A percentile compares a stretch with the other conserved stretches of the same genome.
These are phyloP conservation scores for Chrysoporthe cubensis DNA, from an alignment of 2,329 filamentous ascomycete species.

Conservation along the genomic window DNA sequence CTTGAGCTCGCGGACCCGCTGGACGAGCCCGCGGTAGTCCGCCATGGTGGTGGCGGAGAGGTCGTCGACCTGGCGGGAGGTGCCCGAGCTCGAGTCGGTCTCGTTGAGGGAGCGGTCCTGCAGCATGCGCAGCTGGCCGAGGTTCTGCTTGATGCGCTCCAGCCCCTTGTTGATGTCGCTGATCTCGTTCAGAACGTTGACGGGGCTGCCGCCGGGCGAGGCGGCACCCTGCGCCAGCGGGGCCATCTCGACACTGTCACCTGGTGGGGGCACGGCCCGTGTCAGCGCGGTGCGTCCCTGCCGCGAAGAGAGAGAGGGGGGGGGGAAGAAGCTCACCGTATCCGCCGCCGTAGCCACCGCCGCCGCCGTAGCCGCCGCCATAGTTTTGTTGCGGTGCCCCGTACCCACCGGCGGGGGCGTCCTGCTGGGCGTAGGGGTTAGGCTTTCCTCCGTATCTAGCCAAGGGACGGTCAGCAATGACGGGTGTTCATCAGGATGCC, in stretches of 20 bases:
- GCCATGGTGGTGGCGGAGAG: constrained; percentile 81
- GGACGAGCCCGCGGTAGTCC: constrained; percentile 77
- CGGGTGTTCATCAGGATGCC: not conserved
- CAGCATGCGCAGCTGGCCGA: constrained; percentile 71
- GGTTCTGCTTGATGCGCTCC: constrained; percentile 71
- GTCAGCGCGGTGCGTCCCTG: constrained; percentile 7
- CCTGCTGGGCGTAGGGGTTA: constrained; percentile 64
- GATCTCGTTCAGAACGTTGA: constrained; percentile 83
- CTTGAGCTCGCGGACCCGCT: constrained; percentile 82
- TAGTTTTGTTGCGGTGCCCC: constrained; percentile 19
- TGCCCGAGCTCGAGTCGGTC: constrained; percentile 70
- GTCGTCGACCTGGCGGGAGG: constrained; percentile 71
- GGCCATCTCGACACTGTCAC: constrained; percentile 70
- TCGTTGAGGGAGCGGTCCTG: constrained; percentile 76
- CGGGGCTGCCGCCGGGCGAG: constrained; percentile 62
- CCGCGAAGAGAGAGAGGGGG: too few relatives aligned
- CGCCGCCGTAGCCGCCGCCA: constrained; percentile 3
- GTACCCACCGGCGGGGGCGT: constrained; percentile 42
- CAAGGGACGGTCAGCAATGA: constrained; percentile 37
- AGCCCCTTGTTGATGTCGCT: constrained; percentile 79
- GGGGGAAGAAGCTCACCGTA: constrained; percentile 27
- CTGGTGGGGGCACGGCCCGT: constrained; percentile 13
- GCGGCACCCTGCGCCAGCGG: constrained; percentile 58
- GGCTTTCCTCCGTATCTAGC: constrained; percentile 57
- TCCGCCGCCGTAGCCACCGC: constrained; percentile 9